Evolutionary conservation across 2,329 filamentous ascomycete species (phyloP), one percentile per base, ranked within the genome.

Genomic region (Aureobasidium sp.): DNA sequence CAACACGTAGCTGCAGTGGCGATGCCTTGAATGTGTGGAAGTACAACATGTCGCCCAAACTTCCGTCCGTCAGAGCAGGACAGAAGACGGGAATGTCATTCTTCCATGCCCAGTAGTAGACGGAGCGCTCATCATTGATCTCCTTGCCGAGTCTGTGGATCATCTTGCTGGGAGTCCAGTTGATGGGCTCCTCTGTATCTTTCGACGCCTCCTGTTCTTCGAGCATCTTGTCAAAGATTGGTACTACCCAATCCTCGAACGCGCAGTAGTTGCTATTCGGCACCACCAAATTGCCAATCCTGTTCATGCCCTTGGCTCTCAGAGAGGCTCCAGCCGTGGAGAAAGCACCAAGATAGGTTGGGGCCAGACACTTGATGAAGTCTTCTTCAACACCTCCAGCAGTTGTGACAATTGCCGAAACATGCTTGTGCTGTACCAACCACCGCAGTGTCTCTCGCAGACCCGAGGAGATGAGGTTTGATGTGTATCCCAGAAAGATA

Each of bases 61-160:
- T 96, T 20, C 94, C 94, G 71, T 99, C 94, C 0, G 94, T 99
- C 69, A 99, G 79, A 6, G 94, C 94, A 0, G 94, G 94, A 72
- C 93, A 97, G 79, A 99, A 99, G 17, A 99, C 88, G 0, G 94
- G 94, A 63, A 99, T 97, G 73, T 94, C 81, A 77, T 99, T 97
- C 78, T 92, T 94, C 78, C 89, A 95, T 0, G 93, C 93, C 94
- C 94, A 99, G 79, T 97, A 97, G 74, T 92, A 94, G 26, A 97
- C 92, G 0, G 89, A 95, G 17, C 87, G 82, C 76, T 96, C 90
- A 74, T 97, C 85, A 75, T 96, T 90, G 76, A 99, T 97, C 75
- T 97, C 94, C 73, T 88, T 90, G 51, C 94, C 94, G 1, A 99
- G 82, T 0, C 94, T 85, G 70, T 88, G 85, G 72, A 97, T 97